Conservation (phyloP, 495 filamentous ascomycete species). For the Hypoxylon fragiforme region DNA sequence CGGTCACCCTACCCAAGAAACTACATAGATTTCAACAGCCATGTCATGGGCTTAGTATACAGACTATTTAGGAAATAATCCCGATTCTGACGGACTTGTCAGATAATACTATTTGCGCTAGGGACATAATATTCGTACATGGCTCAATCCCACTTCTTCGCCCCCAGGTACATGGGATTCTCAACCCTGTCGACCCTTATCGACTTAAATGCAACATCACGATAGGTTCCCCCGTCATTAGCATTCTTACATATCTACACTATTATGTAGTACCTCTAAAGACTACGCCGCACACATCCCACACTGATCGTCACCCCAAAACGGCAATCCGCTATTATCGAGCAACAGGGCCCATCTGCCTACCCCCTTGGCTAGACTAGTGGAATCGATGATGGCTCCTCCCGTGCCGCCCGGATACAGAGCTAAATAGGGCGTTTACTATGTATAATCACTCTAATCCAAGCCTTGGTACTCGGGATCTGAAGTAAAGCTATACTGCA, state of each 20-base stretch:
- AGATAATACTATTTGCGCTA: neutral
- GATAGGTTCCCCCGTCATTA: too few relatives aligned
- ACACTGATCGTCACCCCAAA: neutral
- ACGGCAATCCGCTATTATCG: neutral
- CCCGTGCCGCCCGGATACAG: neutral
- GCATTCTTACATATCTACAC: too few relatives aligned
- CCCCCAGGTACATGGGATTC: neutral
- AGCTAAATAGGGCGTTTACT: too few relatives aligned
- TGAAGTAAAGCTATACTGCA: too few relatives aligned
- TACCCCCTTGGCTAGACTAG: neutral
- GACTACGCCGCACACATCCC: neutral
- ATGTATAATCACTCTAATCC: too few relatives aligned
- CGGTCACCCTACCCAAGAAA: too few relatives aligned
- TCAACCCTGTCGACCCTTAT: neutral
- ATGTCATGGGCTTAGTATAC: too few relatives aligned
- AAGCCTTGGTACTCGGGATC: too few relatives aligned
- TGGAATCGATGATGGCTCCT: neutral
- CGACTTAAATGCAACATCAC: neutral
- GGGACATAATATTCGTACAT: neutral
- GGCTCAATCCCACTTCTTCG: neutral
- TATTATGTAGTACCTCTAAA: too few relatives aligned
- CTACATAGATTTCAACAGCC: too few relatives aligned
- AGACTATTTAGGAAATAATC: too few relatives aligned
- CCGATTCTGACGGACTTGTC: neutral
- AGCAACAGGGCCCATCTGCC: neutral